phyloP scores from a whole-genome alignment of 768 basidiomycete genomes.

The Panus rudis region DNA sequence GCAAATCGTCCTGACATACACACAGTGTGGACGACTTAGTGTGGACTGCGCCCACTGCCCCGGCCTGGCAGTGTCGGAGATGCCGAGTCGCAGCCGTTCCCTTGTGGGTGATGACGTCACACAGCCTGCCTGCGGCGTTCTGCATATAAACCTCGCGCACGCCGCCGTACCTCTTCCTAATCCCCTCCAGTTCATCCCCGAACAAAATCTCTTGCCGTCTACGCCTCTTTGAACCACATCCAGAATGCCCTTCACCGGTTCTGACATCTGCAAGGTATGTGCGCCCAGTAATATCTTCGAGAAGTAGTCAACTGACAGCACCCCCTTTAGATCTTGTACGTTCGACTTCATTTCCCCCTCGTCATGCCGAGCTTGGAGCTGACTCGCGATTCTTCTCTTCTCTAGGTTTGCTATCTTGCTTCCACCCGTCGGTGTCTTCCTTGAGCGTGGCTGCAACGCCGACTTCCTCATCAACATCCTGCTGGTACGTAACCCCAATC shows the following conservation, averaged over 20 bases:
- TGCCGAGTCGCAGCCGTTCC: too few species aligned
- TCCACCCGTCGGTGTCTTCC: conserved; percentile 82
- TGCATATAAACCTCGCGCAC: too few species aligned
- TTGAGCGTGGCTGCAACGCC: conserved; percentile 77
- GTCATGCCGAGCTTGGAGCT: neutral
- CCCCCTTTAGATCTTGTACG: conserved; percentile 39
- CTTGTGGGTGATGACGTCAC: too few species aligned
- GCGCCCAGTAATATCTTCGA: conserved; percentile 5
- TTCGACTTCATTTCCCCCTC: conserved; percentile 1
- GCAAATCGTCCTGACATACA: too few species aligned
- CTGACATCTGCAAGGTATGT: conserved; percentile 74
- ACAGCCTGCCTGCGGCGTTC: too few species aligned
- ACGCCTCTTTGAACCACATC: conserved; percentile 3
- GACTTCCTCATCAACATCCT: conserved; percentile 79
- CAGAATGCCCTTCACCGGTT: conserved; percentile 60
- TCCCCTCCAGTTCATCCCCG: too few species aligned
- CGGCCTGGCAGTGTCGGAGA: too few species aligned
- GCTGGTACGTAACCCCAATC: conserved; percentile 30
- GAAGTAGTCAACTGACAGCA: neutral
- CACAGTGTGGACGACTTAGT: too few species aligned
- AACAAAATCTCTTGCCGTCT: too few species aligned
- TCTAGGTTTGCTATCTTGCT: conserved; percentile 60
- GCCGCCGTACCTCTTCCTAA: too few species aligned
- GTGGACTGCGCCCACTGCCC: too few species aligned
- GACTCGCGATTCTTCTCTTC: neutral